These are phyloP conservation scores for Goniomonas avonlea DNA, from an alignment of 78 protist species.

Conservation along the genomic window DNA sequence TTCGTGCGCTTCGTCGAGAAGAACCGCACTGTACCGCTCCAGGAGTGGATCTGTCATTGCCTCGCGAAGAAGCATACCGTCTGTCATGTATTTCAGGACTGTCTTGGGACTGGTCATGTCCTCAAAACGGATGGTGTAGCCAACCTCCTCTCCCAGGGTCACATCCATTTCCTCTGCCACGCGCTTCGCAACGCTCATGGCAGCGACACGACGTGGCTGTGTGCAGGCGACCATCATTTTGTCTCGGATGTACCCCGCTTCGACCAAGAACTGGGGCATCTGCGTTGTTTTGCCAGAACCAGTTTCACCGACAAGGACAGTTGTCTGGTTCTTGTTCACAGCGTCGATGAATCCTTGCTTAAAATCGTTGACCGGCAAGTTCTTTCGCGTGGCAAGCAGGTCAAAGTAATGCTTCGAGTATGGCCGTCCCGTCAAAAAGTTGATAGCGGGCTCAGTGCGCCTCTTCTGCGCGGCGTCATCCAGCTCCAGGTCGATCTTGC, in stretches of 20 bases:
- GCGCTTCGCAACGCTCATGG: constrained; percentile 78
- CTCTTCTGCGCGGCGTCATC: background rate
- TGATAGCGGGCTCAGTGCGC: constrained; percentile 18
- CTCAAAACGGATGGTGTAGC: constrained; percentile 98
- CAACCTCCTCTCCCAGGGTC: constrained; percentile 88
- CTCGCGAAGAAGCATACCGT: constrained; percentile 98
- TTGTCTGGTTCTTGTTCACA: constrained; percentile 57
- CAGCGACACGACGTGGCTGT: constrained; percentile 98
- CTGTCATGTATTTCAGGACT: constrained; percentile 62
- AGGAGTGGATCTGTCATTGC: constrained; percentile 90
- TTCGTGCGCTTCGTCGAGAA: constrained; percentile 99
- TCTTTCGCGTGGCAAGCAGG: constrained; percentile 60
- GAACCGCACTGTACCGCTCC: constrained; percentile 59
- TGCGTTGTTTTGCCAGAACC: constrained; percentile 99
- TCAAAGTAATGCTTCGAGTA: constrained; percentile 69
- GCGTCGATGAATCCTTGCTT: constrained; percentile 48
- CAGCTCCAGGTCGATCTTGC: constrained; percentile 15
- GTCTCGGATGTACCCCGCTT: constrained; percentile 42
- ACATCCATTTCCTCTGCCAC: constrained; percentile 92
- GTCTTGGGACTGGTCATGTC: constrained; percentile 79
- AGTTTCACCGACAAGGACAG: constrained; percentile 96
- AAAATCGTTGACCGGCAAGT: constrained; percentile 84
- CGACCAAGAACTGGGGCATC: constrained; percentile 45
- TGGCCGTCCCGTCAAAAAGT: constrained; percentile 45
- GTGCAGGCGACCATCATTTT: constrained; percentile 80